phyloP scores from a whole-genome alignment of 2,329 filamentous ascomycete genomes.

The Beauveria varroae region DNA sequence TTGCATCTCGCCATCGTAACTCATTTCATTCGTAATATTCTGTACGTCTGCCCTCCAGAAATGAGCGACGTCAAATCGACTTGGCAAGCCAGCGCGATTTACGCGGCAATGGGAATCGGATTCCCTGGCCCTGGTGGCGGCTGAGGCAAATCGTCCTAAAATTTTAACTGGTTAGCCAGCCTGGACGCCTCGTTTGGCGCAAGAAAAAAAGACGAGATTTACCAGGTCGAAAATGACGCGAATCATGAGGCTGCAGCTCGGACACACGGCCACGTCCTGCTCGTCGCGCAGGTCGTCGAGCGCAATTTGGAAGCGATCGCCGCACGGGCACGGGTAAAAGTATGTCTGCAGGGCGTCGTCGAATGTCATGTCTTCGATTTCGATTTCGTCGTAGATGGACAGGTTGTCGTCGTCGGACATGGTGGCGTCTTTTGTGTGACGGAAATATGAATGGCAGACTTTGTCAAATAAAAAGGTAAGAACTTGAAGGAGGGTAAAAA shows the following conservation, averaged over 20 bases:
- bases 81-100: conserved; percentile 12
- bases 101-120: conserved; percentile 34
- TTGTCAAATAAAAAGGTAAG: too few relatives aligned
- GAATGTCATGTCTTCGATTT: conserved; percentile 97
- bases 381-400: conserved; percentile 92
- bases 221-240: conserved; percentile 86
- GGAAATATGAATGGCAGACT: too few relatives aligned
- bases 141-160: conserved; percentile 38
- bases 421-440: conserved; percentile 14
- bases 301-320: conserved; percentile 89
- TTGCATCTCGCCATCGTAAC: not conserved
- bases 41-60: not conserved
- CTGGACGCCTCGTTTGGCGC: too few relatives aligned
- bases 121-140: conserved; percentile 25
- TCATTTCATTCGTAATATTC: not conserved
- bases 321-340: conserved; percentile 94
- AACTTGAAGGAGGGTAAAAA: not conserved
- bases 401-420: conserved; percentile 57
- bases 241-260: conserved; percentile 96
- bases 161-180: too few relatives aligned
- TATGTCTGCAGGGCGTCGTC: conserved; percentile 79
- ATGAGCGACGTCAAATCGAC: not conserved
- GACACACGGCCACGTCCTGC: conserved; percentile 92
- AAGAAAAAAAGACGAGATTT: conserved; percentile 10
- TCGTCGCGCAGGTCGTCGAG: conserved; percentile 80